Base-by-base conservation (phyloP, 192 early-diverging fungal genomes). In the Diversispora epigaea region DNA sequence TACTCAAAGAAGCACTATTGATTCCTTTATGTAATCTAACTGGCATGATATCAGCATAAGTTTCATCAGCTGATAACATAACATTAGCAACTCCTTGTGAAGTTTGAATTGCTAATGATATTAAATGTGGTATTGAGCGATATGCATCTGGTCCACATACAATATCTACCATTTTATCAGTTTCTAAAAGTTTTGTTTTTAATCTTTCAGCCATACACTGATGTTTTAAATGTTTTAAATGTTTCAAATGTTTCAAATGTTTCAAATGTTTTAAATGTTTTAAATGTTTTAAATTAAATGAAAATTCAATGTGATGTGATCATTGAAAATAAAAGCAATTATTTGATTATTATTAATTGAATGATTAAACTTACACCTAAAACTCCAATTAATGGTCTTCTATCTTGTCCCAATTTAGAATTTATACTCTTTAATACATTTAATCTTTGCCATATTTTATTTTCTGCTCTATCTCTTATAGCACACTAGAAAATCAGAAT, bases 91-190 rank as follows among this genome's bases (percentile, higher is more conserved):
- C 90, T 17, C 91, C 90, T 41, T 88, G 83, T 40, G 84, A 85
- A 50, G 86, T 87, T 25, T 82, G 81, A 49, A 86, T 83, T 0
- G 88, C 88, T 65, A 93, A 81, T 14, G 88, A 87, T 64, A 93
- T 85, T 44, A 93, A 82, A 74, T 89, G 86, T 10, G 91, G 91
- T 72, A 93, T 84, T 9, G 91, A 90, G 21, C 91, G 84, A 71
- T 93, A 93, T 11, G 85, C 91, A 71, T 93, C 91, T 2, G 91
- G 91, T 4, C 91, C 91, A 74, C 91, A 93, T 32, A 93, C 91
- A 21, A 93, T 84, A 78, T 93, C 90, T 1, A 90, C 91, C 63
- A 91, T 82, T 70, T 85, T 84, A 76, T 90, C 91, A 1, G 85
- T 75, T 56, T 92, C 91, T 5, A 93, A 80, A 40, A 93, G 76